phyloP scores from a whole-genome alignment of 129 eudicot genomes.

The Cynara cardunculus region DNA sequence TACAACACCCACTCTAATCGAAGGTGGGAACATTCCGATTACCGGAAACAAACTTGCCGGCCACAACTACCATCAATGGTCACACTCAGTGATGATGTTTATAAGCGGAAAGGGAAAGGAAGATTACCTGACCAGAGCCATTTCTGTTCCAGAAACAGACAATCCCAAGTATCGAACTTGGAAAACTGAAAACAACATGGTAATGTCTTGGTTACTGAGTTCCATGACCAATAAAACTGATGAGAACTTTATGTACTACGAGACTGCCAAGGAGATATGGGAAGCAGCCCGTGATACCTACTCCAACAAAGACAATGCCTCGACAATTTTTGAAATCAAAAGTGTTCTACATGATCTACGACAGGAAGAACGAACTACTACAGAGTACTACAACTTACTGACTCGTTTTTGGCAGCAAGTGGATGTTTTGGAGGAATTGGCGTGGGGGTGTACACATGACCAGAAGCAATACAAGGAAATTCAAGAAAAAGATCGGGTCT shows the following conservation, averaged over 20 bases:
- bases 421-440: background rate
- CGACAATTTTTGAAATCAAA: background rate
- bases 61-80: too few species aligned
- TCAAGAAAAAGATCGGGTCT: background rate
- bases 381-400: background rate
- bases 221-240: background rate
- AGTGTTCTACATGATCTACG: background rate
- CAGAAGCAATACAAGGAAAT: background rate
- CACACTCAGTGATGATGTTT: too few species aligned
- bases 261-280: too few species aligned
- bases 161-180: background rate
- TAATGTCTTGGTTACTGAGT: constrained; percentile 6
- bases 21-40: too few species aligned
- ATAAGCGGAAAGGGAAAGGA: background rate
- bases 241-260: too few species aligned
- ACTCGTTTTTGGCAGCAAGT: background rate
- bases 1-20: too few species aligned
- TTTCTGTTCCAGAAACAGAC: background rate
- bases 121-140: background rate
- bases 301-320: constrained; percentile 9
- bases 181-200: constrained; percentile 5
- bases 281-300: too few species aligned
- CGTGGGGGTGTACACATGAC: background rate
- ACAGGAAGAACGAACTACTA: background rate
- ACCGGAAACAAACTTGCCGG: too few species aligned